Conservation (phyloP, 2,329 filamentous ascomycete species). For the Cladosporium austrohemisphaericum region DNA sequence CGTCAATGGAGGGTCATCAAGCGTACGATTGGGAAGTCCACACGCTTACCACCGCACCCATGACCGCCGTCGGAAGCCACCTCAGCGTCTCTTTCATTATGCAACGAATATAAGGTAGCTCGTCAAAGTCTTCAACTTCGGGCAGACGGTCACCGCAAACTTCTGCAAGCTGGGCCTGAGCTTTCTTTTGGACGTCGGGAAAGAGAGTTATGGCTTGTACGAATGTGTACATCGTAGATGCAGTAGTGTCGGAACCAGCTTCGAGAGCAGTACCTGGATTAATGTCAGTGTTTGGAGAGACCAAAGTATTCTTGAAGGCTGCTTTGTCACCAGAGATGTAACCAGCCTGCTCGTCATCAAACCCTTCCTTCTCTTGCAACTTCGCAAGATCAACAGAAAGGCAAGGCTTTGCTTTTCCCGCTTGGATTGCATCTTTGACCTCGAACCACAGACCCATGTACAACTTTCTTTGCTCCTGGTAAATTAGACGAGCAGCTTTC, state of each 20-base stretch:
- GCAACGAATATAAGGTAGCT: conserved; percentile 21
- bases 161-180: conserved; percentile 46
- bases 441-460: conserved; percentile 5
- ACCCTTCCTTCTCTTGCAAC: conserved; percentile 16
- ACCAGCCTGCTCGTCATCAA: conserved; percentile 17
- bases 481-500: conserved; percentile 13
- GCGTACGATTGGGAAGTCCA: too few relatives aligned
- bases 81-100: conserved; percentile 26
- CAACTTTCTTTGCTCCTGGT: background rate
- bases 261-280: conserved; percentile 31
- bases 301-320: too few relatives aligned
- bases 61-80: conserved; percentile 22
- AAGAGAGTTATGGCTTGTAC: conserved; percentile 34
- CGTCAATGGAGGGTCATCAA: too few relatives aligned
- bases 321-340: background rate
- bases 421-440: background rate
- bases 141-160: conserved; percentile 20
- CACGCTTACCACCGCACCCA: conserved; percentile 26
- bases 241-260: conserved; percentile 40
- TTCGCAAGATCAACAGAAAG: conserved; percentile 14
- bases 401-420: background rate
- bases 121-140: conserved; percentile 17
- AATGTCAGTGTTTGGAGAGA: conserved; percentile 21
- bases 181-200: conserved; percentile 51
- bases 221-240: conserved; percentile 29